These are phyloP conservation scores for Saprolegnia diclina DNA, from an alignment of 352 stramenopile genomes.

Conservation along the genomic window DNA sequence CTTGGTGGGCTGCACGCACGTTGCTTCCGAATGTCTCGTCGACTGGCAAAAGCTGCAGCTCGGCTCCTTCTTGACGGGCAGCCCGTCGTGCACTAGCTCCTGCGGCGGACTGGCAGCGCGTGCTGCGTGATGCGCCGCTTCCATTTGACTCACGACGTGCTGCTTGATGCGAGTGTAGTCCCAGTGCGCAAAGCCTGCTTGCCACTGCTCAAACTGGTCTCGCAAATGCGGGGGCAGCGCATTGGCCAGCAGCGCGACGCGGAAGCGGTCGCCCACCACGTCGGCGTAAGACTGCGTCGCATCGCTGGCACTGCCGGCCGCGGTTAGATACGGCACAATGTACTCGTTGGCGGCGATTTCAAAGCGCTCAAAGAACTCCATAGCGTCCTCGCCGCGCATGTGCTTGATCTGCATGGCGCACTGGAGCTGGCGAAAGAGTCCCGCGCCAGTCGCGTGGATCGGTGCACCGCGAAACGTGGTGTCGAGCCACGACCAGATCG, in stretches of 20 bases:
- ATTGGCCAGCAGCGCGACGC: neutral
- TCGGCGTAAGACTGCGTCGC: neutral
- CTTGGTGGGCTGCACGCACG: neutral
- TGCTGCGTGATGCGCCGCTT: neutral
- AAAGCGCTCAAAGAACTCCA: neutral
- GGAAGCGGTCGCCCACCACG: neutral
- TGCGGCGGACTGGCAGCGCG: too few species aligned
- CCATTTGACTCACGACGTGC: neutral
- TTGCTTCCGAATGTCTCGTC: neutral
- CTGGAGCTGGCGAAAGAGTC: neutral
- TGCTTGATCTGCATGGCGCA: neutral
- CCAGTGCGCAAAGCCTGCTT: constrained; percentile 1
- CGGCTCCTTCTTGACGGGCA: neutral
- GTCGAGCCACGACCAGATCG: neutral
- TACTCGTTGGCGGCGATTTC: neutral
- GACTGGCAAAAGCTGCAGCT: constrained; percentile 5
- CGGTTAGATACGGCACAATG: neutral
- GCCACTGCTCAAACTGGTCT: neutral
- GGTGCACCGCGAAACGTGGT: neutral
- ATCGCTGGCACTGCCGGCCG: neutral
- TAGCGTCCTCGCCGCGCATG: neutral
- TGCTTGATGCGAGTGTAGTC: neutral
- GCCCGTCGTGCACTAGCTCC: too few species aligned
- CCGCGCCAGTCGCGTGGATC: neutral
- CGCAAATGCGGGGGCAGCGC: neutral